Base-by-base conservation (phyloP, 225 moss, liverwort and hornwort genomes). In the Pseudisothecium myosuroides region DNA sequence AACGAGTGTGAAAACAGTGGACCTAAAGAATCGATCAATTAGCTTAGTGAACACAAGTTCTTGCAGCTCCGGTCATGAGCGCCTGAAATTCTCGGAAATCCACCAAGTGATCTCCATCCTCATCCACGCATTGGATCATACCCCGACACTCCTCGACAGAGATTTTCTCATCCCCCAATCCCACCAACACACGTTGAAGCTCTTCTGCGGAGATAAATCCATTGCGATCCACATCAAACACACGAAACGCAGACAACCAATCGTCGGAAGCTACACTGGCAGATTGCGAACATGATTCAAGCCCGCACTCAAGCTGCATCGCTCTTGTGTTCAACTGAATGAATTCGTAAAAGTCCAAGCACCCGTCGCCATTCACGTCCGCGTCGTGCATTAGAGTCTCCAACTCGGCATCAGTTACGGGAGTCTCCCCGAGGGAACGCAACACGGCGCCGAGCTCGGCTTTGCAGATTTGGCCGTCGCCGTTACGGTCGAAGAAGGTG, bases 391-490 rank as follows among this genome's bases (percentile, higher is more conserved):
- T 83, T 88, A 96, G 92, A 37, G 85, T 82, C 63, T 87, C 81
- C 32, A 96, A 52, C 29, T 95, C 93, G n/a, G 86, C 89, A 3
- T 94, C 94, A 1, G 93, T 79, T 21, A 91, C 36, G 87, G 65
- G 66, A 37, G 88, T 85, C 34, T 94, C 91, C 8, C 96, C 96
- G 1, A 96, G 90, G 18, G 92, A 94, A 24, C 90, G 78, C n/a
- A 96, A 76, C 15, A 94, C 93, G 17, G 84, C 65, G 28, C 92
- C 94, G 2, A 96, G 85, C 87, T 96, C 88, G 41, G 47, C 77
- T 94, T 31, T 71, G 54, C 95, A 95, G 71, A 96, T 91, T 14
- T 89, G 88, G 23, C 96, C 96, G n/a, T 95, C 94, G 21, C 90
- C 92, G 65, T 96, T 91, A 52, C 69, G 77, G 32, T 96, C 95